phyloP scores from a whole-genome alignment of 495 filamentous ascomycete genomes.

The Aspergillus baeticus region DNA sequence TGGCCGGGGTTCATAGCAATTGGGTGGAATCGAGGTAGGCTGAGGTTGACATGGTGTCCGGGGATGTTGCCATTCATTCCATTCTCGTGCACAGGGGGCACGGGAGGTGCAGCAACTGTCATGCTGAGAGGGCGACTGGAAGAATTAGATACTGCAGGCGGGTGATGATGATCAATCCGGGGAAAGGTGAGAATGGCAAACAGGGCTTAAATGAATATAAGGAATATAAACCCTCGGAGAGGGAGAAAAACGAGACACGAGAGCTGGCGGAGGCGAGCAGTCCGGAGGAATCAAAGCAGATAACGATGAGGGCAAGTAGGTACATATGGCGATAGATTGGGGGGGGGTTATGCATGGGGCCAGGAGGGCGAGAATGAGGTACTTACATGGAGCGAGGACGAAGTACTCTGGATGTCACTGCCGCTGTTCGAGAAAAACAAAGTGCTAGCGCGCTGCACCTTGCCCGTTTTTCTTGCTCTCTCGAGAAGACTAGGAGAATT shows the following conservation, averaged over 20 bases:
- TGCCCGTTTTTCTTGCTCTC: constrained; percentile 24
- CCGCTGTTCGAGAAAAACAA: constrained; percentile 20
- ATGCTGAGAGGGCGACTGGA: constrained; percentile 25
- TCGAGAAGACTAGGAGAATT: constrained; percentile 18
- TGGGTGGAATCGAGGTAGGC: constrained; percentile 44
- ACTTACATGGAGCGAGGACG: constrained; percentile 17
- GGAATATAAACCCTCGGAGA: too few relatives aligned
- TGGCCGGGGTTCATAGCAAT: constrained; percentile 49
- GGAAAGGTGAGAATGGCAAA: neutral
- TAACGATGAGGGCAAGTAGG: constrained; percentile 5
- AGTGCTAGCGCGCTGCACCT: constrained; percentile 28
- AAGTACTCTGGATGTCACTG: constrained; percentile 14
- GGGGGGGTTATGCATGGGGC: constrained; percentile 2
- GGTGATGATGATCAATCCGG: constrained; percentile 1
- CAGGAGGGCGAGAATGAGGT: neutral
- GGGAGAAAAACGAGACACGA: constrained; percentile 9
- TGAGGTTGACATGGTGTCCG: constrained; percentile 34
- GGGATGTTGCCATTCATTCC: constrained; percentile 31
- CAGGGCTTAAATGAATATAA: neutral
- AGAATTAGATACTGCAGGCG: constrained; percentile 13
- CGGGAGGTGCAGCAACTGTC: constrained; percentile 42
- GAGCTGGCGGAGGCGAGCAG: constrained; percentile 14
- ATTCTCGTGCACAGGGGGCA: constrained; percentile 38
- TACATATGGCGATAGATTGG: constrained; percentile 1
- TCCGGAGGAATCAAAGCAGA: constrained; percentile 9